Evolutionary conservation across 2,329 filamentous ascomycete species (phyloP), one percentile per base, ranked within the genome.

Genomic region (Endoconidiophora laricicola): DNA sequence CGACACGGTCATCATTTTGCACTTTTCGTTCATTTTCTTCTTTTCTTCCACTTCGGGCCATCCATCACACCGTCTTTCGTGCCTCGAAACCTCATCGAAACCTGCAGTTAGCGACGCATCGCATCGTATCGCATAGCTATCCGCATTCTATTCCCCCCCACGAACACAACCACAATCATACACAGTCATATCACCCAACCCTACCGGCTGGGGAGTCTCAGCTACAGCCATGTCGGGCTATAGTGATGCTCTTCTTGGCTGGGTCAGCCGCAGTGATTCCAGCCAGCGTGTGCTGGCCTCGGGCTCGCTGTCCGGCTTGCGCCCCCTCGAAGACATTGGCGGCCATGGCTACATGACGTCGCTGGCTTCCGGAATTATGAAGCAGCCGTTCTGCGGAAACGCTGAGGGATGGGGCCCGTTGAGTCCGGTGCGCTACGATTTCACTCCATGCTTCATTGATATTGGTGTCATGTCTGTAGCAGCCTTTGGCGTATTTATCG

Each of bases 381-480:
- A 67, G 56, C 83, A 93, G 62, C 79, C 85, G 52, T 70, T 95
- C 64, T 96, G 90, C 67, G 78, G 83, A 63, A 91, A 94, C 66
- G 70, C 73, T 49, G 90, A 96, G 66, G 93, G 91, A 60, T 98
- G 91, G 91, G 93, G 93, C 1, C 91, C 91, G 20, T 62, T 98
- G 62, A 95, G 87, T 65, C 79, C 81, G 36, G 72, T 79, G 57
- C 76, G 90, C 63, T 95, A 86, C 65, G 91, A 98, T 67, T 87
- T 98, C 60, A 96, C 91, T 14, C 90, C 91, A 39, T 98, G 91
- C 69, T 98, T 98, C 62, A 79, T 96, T 59, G 93, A 98, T 63
- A 77, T 94, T 20, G 88, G 86, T 78, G 77, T 96, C 53, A 78
- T 83, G 33, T 67, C 73, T 1, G 84, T 94, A 24, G 85, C 86